Evolutionary conservation across 371 early-diverging fungal species (phyloP).

Genomic region (Neoconidiobolus thromboides): DNA sequence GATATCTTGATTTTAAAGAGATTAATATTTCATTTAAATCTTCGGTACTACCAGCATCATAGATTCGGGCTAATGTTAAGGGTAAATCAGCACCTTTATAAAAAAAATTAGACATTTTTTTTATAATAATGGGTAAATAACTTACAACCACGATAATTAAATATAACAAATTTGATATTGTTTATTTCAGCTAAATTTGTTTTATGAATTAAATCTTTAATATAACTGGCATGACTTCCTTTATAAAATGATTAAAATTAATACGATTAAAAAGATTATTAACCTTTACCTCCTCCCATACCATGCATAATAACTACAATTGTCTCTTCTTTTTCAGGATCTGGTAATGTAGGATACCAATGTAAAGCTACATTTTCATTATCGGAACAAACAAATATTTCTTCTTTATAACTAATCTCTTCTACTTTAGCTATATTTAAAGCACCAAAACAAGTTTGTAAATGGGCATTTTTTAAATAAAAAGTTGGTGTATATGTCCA

Average conservation of each 20-base stretch:
- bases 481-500: background rate
- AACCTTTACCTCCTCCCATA: conserved; percentile 1
- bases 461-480: background rate
- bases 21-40: conserved; percentile 45
- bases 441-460: background rate
- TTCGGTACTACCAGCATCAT: conserved; percentile 62
- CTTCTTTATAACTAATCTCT: background rate
- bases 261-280: background rate
- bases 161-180: background rate
- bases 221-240: background rate
- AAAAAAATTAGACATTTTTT: too few relatives aligned
- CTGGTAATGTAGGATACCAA: background rate
- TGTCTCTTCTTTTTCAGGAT: background rate
- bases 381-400: background rate
- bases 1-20: conserved; percentile 29
- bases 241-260: background rate
- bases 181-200: background rate
- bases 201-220: background rate
- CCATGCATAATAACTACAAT: conserved; percentile 1
- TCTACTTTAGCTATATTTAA: background rate
- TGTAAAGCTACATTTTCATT: background rate
- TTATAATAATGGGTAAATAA: too few relatives aligned
- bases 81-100: background rate
- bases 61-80: conserved; percentile 17
- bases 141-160: background rate